Evolutionary conservation across 441 rosid genomes (phyloP).

Genomic region (Hura crepitans): DNA sequence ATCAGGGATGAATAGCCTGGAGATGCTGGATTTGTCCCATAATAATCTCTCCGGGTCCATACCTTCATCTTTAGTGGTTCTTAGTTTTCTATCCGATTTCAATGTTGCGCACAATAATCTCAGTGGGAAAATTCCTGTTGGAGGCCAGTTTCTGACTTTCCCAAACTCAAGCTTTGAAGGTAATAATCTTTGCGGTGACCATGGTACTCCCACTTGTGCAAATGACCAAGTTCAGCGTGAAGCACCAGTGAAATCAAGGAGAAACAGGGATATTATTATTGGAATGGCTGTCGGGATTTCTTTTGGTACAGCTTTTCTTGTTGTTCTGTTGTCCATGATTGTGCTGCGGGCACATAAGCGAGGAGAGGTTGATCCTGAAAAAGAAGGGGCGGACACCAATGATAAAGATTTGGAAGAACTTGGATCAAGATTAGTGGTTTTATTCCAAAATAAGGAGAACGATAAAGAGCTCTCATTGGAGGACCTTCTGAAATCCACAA

Average conservation of each 20-base stretch:
- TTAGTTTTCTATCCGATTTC: slow-evolving; percentile 64
- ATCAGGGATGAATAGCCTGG: slow-evolving; percentile 74
- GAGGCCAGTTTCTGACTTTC: slow-evolving; percentile 67
- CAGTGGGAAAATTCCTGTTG: slow-evolving; percentile 56
- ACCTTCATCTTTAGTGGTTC: slow-evolving; percentile 48
- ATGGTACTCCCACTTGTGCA: slow-evolving; percentile 34
- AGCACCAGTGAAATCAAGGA: slow-evolving; percentile 26
- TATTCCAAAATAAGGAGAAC: slow-evolving; percentile 54
- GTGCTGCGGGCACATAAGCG: slow-evolving; percentile 44
- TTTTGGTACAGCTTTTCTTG: slow-evolving; percentile 45
- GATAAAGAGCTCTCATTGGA: slow-evolving; percentile 47
- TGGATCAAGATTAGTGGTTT: slow-evolving; percentile 47
- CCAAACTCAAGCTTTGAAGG: slow-evolving; percentile 81
- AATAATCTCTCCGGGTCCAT: slow-evolving; percentile 57
- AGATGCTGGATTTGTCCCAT: slow-evolving; percentile 60
- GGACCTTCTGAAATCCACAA: slow-evolving; percentile 66
- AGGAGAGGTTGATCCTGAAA: slow-evolving; percentile 69
- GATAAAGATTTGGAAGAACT: slow-evolving; percentile 49
- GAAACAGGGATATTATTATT: slow-evolving; percentile 31
- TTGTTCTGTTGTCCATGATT: slow-evolving; percentile 40
- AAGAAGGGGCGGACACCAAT: slow-evolving; percentile 36
- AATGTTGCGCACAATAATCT: slow-evolving; percentile 62
- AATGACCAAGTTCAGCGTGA: slow-evolving; percentile 10
- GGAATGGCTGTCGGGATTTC: slow-evolving; percentile 58
- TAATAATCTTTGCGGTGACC: slow-evolving; percentile 69